Conservation (phyloP, 78 protist genomes). For the Dictyostelium citrinum region DNA sequence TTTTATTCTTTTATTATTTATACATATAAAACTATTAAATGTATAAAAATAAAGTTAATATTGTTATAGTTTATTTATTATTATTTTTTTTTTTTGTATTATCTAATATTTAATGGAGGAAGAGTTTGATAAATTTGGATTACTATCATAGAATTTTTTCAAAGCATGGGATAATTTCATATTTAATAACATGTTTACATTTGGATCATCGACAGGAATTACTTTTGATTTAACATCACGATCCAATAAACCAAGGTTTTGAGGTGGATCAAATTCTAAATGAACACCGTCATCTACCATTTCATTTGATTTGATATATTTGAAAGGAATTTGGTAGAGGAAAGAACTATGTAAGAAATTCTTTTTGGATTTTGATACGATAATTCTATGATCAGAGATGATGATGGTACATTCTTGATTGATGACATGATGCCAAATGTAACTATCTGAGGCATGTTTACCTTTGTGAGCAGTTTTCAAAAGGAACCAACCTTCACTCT, state of each 20-base stretch:
- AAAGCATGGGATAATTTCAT: slow-evolving; percentile 55
- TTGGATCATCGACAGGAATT: not conserved
- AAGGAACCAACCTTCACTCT: slow-evolving; percentile 73
- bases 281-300: slow-evolving; percentile 29
- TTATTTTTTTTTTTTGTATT: too few species aligned
- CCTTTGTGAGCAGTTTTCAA: slow-evolving; percentile 66
- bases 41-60: too few species aligned
- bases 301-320: not conserved
- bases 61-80: too few species aligned
- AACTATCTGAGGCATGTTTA: slow-evolving; percentile 51
- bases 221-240: slow-evolving; percentile 7
- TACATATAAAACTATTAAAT: too few species aligned
- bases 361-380: slow-evolving; percentile 20
- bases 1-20: too few species aligned
- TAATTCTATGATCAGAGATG: slow-evolving; percentile 49
- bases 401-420: slow-evolving; percentile 28
- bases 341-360: slow-evolving; percentile 40
- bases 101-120: not conserved
- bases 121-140: not conserved
- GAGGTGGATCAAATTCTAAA: slow-evolving; percentile 46
- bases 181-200: slow-evolving; percentile 33
- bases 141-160: not conserved
- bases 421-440: slow-evolving; percentile 60
- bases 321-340: slow-evolving; percentile 33
- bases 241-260: slow-evolving; percentile 41